Evolutionary conservation across 345 rosid species (phyloP), one percentile per base, ranked within the genome.

Genomic region (Durio zibethinus): DNA sequence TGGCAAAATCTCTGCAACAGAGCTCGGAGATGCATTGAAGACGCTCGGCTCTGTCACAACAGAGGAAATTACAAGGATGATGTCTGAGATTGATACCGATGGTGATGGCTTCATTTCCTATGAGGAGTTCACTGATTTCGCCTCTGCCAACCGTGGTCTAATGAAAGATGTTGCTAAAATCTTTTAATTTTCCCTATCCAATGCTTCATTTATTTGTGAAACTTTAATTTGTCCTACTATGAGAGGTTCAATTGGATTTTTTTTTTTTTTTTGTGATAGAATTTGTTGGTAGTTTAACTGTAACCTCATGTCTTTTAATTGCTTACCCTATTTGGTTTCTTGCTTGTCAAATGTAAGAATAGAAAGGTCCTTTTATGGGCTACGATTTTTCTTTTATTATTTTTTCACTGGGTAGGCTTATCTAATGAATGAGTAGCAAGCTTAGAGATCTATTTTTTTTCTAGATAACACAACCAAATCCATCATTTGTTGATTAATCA

Each of bases 161-260:
- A 92, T 95, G 84, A 95, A 88, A 79, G 96, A 95, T 77, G 96
- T 91, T 23, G 96, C 98, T 50, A 91, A 95, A 83, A 86, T 95
- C 61, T 92, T 92, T 77, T 95, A 77, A 82, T 6, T 63, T 42
- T 27, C 3, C 36, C 42, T 35, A 7, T 77, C 23, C 40, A 23
- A 18, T 42, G 53, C 48, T 23, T 70, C 54, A 36, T 18, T 36
- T 48, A 23, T 11, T 40, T 52, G 21, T 5, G n/a, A 50, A 50
- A 50, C 21, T 6, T 27, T 16, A 2, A 1, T 50, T 71, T 53
- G 52, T 1, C 27, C 27, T 81, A 43, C 9, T 64, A 12, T 60
- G 50, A 42, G 15, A 78, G 68, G 48, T 53, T 21, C 48, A 21
- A 0, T n/a, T 52, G 15, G 18, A 45, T 74, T 35, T 10, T 36